Base-by-base conservation (phyloP, 768 basidiomycete genomes). In the Boletellus sp. region DNA sequence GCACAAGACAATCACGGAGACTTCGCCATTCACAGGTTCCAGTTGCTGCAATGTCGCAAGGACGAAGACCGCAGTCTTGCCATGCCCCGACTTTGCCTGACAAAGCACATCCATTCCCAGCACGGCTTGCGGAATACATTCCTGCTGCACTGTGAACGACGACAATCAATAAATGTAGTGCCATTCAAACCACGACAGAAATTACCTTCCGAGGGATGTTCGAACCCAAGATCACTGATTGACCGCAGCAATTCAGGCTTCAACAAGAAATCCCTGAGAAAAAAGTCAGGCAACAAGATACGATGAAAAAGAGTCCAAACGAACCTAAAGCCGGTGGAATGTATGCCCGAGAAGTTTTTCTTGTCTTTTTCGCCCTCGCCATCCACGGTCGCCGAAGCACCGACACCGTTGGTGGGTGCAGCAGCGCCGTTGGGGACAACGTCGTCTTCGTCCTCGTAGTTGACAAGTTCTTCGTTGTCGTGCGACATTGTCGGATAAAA, bases 121-220 rank as follows among this genome's bases (percentile, higher is more conserved):
- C 60, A 99, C 96, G 50, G 96, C 95, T 75, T 99, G 96, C 39
- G 96, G 96, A 62, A 99, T 98, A 72, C 96, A 98, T 77, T 99
- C 96, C 77, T 99, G 96, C 76, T 99, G 96, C 56, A 99, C 96
- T 98, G 63, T 8, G 15, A 54, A 44, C 13, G 23, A 24, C 15
- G 35, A 19, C 8, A 5, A 16, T 39, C 24, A 33, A 48, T 36
- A 10, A 47, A 40, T 52, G 50, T 15, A 45, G 48, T 16, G 26
- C 31, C 2, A 9, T 33, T 20, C 34, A n/a, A 19, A 12, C 8
- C 6, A 42, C 8, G 6, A 42, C 6, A 23, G 9, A 47, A 63
- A 49, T n/a, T 59, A 96, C 96, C 96, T 81, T 99, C 96, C 44
- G 95, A 98, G 47, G 96, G 96, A 74, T 99, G 96, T 72, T 99